Base-by-base conservation (phyloP, 768 basidiomycete species). In the Clitopilus passeckerianus region DNA sequence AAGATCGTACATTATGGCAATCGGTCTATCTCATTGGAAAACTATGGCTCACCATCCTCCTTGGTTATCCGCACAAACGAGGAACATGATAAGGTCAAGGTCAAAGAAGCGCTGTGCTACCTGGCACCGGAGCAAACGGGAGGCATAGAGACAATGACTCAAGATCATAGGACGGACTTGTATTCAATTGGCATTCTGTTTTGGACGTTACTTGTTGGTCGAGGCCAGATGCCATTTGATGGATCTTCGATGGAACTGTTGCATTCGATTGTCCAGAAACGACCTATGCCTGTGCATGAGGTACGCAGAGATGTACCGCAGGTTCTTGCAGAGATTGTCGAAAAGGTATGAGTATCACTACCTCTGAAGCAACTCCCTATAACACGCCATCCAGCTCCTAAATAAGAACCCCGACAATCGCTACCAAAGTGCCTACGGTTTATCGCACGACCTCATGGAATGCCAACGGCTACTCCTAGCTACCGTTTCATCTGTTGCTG, bases 61-160 rank as follows among this genome's bases (percentile, higher is more conserved):
- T 80, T 90, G 33, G 89, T 90, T 3, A 69, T 90, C 27, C 80
- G 79, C 20, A 79, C 80, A 1, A 80, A 81, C 58, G 86, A 84
- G 60, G 86, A 88, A 66, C 68, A 72, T 4, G 83, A 87, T 68
- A 86, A 86, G 66, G 72, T 83, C 60, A 89, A 86, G 70, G 84
- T 89, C 54, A 90, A 89, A 70, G 88, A 90, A 71, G 87, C 86
- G 1, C 71, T 90, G 5, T 88, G 85, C 68, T 91, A 89, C 65
- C 79, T 90, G 34, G 86, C 87, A 6, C 89, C 89, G 15, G 88
- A 90, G 67, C 88, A 91, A 70, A 89, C 87, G 0, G 87, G 87
- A 8, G 84, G 86, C 64, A 84, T 85, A 61, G 87, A 89, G 68
- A 86, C 85, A 5, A 84, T 84, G 70, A 78, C 81, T 1, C 87